phyloP scores from a whole-genome alignment of 2,329 filamentous ascomycete genomes.

The Dactylonectria estremocensis region DNA sequence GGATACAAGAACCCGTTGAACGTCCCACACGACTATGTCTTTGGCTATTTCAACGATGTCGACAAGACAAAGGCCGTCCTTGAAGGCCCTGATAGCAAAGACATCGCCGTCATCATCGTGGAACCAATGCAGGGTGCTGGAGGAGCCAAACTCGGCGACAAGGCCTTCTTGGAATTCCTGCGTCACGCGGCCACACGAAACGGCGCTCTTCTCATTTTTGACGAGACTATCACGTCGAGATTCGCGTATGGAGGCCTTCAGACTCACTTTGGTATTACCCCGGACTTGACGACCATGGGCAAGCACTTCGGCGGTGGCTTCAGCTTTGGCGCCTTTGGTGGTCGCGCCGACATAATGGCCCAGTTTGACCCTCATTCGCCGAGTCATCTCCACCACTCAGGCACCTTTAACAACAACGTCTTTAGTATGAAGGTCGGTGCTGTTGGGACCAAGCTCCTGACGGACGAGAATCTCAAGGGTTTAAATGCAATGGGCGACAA shows the following conservation, averaged over 20 bases:
- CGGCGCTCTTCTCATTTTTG: conserved; percentile 73
- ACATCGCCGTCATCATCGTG: conserved; percentile 73
- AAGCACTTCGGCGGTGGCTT: conserved; percentile 77
- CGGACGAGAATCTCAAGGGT: not conserved
- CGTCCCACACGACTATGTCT: conserved; percentile 66
- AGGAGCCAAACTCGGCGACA: conserved; percentile 66
- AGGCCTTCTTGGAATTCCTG: conserved; percentile 62
- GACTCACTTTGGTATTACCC: conserved; percentile 57
- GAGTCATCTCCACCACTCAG: conserved; percentile 65
- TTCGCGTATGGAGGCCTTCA: conserved; percentile 65
- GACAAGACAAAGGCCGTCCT: conserved; percentile 60
- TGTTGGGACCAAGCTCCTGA: not conserved
- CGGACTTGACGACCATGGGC: conserved; percentile 74
- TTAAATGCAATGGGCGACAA: conserved; percentile 10
- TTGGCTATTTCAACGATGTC: conserved; percentile 73
- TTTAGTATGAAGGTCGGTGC: conserved; percentile 70
- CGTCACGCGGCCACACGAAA: conserved; percentile 43
- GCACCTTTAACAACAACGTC: conserved; percentile 77
- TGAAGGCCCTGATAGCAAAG: conserved; percentile 46
- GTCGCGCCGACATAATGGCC: conserved; percentile 69
- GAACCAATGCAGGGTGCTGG: conserved; percentile 76
- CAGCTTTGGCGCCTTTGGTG: conserved; percentile 76
- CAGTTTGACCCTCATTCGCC: conserved; percentile 64
- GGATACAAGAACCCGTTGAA: conserved; percentile 52
- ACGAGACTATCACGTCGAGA: conserved; percentile 79